Evolutionary conservation across 768 basidiomycete species (phyloP).

Genomic region (Amanita exitialis): DNA sequence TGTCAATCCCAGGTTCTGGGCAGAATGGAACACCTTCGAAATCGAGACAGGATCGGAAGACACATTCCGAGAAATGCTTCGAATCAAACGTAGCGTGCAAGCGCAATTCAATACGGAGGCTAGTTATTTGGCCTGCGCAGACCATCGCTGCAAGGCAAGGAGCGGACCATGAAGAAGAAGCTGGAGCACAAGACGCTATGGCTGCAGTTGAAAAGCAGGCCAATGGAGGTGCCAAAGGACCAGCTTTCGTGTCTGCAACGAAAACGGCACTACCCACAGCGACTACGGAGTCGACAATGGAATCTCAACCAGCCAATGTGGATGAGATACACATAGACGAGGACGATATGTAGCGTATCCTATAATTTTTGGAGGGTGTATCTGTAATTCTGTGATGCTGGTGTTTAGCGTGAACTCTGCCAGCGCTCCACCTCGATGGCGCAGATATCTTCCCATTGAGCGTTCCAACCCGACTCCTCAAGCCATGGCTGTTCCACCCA

Average conservation of each 20-base stretch:
- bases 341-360: constrained; percentile 42
- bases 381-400: constrained; percentile 8
- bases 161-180: constrained; percentile 35
- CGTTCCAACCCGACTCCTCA: constrained; percentile 59
- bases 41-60: constrained; percentile 98
- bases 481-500: constrained; percentile 68
- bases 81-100: constrained; percentile 97
- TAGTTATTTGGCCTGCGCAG: constrained; percentile 86
- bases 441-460: constrained; percentile 72
- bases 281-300: constrained; percentile 18
- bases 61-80: constrained; percentile 91
- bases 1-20: constrained; percentile 87
- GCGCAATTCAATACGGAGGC: constrained; percentile 98
- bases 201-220: constrained; percentile 70
- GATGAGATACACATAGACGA: constrained; percentile 91
- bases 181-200: constrained; percentile 64
- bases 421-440: constrained; percentile 69
- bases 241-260: constrained; percentile 73
- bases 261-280: constrained; percentile 33
- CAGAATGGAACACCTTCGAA: constrained; percentile 95
- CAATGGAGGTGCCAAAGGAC: constrained; percentile 37
- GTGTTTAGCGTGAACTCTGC: constrained; percentile 20
- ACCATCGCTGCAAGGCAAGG: constrained; percentile 64
- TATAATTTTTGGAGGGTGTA: constrained; percentile 9
- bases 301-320: constrained; percentile 36